A percentile compares a stretch with the other conserved stretches of the same genome.
These are phyloP conservation scores for Hypomontagnella monticulosa DNA, from an alignment of 495 filamentous ascomycete species.

Conservation along the genomic window DNA sequence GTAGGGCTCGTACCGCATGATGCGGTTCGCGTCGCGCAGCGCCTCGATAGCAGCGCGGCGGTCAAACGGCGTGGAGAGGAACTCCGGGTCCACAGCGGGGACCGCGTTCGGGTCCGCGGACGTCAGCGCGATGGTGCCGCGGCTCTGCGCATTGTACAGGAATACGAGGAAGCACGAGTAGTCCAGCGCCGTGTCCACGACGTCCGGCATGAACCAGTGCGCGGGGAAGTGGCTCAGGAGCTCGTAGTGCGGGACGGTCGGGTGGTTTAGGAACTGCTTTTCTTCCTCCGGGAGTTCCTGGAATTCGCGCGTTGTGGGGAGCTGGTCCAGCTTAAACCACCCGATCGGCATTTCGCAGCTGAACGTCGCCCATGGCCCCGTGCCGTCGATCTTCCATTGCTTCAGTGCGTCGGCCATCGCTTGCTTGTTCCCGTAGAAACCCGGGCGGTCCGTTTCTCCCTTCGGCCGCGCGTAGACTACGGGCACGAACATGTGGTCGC, in stretches of 20 bases:
- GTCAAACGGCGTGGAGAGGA: slow-evolving; percentile 67
- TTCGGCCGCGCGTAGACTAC: slow-evolving; percentile 42
- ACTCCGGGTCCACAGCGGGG: slow-evolving; percentile 67
- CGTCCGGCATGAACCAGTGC: slow-evolving; percentile 51
- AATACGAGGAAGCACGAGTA: slow-evolving; percentile 48
- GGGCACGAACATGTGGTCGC: slow-evolving; percentile 59
- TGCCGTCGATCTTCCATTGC: slow-evolving; percentile 59
- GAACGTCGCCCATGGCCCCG: slow-evolving; percentile 56
- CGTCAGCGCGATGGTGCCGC: slow-evolving; percentile 63
- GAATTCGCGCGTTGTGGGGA: slow-evolving; percentile 44
- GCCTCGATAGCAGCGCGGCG: slow-evolving; percentile 63
- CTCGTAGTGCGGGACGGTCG: slow-evolving; percentile 59
- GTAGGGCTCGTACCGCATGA: slow-evolving; percentile 57
- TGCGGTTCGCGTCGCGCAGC: slow-evolving; percentile 56
- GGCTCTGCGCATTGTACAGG: slow-evolving; percentile 48
- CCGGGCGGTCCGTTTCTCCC: slow-evolving; percentile 40
- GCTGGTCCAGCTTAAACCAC: slow-evolving; percentile 62
- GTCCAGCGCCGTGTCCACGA: slow-evolving; percentile 47
- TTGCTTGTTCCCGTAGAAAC: slow-evolving; percentile 45
- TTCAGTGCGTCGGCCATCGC: slow-evolving; percentile 54
- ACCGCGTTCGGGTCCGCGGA: slow-evolving; percentile 64
- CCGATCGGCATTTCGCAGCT: slow-evolving; percentile 57
- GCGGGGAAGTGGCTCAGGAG: slow-evolving; percentile 52
- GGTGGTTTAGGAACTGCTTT: slow-evolving; percentile 58
- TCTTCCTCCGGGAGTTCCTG: slow-evolving; percentile 14